phyloP scores from a whole-genome alignment of 179 eudicot species.

The Heliamphora pulchella region DNA sequence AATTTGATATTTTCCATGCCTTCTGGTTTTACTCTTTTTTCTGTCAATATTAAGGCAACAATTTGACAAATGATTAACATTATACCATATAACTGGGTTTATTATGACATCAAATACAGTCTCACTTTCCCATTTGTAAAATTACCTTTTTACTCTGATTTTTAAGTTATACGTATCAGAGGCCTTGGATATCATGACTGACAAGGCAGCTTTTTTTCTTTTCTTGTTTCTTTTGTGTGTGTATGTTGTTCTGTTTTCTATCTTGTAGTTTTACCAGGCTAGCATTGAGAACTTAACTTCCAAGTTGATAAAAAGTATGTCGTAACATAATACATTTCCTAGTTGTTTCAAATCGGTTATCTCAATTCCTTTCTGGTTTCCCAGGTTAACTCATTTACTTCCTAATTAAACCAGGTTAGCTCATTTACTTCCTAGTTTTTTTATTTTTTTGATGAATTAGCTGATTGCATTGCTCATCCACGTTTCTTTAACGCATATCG shows the following conservation, averaged over 20 bases:
- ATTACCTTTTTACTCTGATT: not conserved
- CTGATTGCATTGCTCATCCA: not conserved
- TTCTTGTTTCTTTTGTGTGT: no score
- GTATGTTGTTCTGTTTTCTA: no score
- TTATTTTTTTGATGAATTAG: no score
- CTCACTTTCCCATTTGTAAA: not conserved
- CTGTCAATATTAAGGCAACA: not conserved
- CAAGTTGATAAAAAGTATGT: not conserved
- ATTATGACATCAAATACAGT: slow-evolving; percentile 1
- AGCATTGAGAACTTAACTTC: not conserved
- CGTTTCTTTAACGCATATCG: not conserved
- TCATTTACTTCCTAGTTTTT: no score
- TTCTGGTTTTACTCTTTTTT: slow-evolving; percentile 4
- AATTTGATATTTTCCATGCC: not conserved
- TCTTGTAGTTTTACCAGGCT: not conserved
- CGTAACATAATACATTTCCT: not conserved
- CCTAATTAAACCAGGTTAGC: no score
- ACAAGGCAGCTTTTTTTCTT: not conserved
- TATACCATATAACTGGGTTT: not conserved
- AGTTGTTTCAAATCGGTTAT: not conserved
- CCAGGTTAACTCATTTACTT: not conserved
- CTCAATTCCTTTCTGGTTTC: not conserved
- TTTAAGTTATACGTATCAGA: not conserved
- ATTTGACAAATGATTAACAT: not conserved
- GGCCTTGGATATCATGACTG: not conserved